Evolutionary conservation across 495 filamentous ascomycete species (phyloP).

Genomic region (Hypoxylon crocopeplum): DNA sequence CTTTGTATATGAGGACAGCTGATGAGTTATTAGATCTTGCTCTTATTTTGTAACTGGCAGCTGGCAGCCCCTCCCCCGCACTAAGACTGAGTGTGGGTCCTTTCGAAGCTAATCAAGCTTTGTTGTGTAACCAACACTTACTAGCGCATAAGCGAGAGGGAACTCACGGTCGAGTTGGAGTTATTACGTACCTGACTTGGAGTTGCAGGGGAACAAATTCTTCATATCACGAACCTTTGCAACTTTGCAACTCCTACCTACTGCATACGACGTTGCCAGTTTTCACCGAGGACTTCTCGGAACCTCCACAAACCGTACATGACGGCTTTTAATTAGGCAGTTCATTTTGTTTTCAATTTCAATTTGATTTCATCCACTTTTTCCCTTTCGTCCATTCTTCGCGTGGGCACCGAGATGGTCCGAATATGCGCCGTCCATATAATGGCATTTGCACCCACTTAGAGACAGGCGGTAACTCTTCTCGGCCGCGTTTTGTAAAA

Average conservation of each 20-base stretch:
- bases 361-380: slow-evolving; percentile 26
- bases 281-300: slow-evolving; percentile 25
- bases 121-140: too few species aligned
- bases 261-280: slow-evolving; percentile 24
- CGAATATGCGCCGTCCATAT: slow-evolving; percentile 10
- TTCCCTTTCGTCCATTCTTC: slow-evolving; percentile 7
- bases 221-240: slow-evolving; percentile 12
- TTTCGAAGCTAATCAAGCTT: too few species aligned
- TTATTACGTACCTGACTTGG: too few species aligned
- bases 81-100: slow-evolving; percentile 5
- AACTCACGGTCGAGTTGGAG: not conserved
- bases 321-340: slow-evolving; percentile 34
- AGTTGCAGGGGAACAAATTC: not conserved
- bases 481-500: slow-evolving; percentile 12
- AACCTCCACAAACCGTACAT: slow-evolving; percentile 29
- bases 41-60: not conserved
- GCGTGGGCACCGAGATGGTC: slow-evolving; percentile 18
- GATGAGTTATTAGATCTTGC: too few species aligned
- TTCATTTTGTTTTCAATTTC: slow-evolving; percentile 9
- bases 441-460: slow-evolving; percentile 38
- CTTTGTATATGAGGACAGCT: not conserved
- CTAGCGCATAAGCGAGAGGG: too few species aligned
- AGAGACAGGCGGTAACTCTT: slow-evolving; percentile 24
- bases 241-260: not conserved
- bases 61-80: slow-evolving; percentile 30